Percentiles rank a stretch among this genome's conserved stretches.
Conservation (phyloP, 176 grass and related monocot genomes). For the Juncus inflexus region DNA sequence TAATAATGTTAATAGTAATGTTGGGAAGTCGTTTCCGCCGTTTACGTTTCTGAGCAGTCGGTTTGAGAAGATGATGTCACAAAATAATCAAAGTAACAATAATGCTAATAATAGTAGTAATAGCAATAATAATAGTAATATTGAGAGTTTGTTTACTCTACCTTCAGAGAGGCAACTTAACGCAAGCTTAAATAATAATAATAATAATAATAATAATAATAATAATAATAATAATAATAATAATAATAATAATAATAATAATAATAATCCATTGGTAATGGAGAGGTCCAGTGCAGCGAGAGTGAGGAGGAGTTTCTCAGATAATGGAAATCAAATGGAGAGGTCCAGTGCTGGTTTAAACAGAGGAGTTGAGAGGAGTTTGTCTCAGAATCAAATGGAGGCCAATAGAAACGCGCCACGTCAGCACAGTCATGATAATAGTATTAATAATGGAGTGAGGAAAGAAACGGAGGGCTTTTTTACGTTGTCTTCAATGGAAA, state of each 20-base stretch:
- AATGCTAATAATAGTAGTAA: too few relatives aligned
- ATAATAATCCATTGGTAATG: neutral
- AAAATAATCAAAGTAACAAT: neutral
- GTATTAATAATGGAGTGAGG: too few relatives aligned
- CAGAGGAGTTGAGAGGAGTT: neutral
- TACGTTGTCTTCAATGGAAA: conserved; percentile 26
- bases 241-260: too few relatives aligned
- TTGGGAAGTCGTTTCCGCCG: conserved; percentile 20
- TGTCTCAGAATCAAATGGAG: conserved; percentile 4
- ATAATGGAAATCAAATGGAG: conserved; percentile 27
- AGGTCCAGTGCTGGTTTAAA: neutral
- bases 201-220: too few relatives aligned
- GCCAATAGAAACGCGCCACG: too few relatives aligned
- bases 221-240: too few relatives aligned
- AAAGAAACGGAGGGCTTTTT: conserved; percentile 19
- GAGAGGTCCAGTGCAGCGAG: conserved; percentile 3
- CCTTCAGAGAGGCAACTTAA: conserved; percentile 18
- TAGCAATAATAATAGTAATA: neutral
- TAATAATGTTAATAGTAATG: too few relatives aligned
- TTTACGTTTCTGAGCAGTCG: conserved; percentile 12
- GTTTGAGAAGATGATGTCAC: conserved; percentile 18
- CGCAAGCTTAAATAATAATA: neutral
- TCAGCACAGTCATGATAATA: too few relatives aligned
- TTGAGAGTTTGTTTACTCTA: conserved; percentile 27
- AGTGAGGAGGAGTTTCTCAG: conserved; percentile 30